Base-by-base conservation (phyloP, 2,329 filamentous ascomycete species). In the Penicillium digitatum region DNA sequence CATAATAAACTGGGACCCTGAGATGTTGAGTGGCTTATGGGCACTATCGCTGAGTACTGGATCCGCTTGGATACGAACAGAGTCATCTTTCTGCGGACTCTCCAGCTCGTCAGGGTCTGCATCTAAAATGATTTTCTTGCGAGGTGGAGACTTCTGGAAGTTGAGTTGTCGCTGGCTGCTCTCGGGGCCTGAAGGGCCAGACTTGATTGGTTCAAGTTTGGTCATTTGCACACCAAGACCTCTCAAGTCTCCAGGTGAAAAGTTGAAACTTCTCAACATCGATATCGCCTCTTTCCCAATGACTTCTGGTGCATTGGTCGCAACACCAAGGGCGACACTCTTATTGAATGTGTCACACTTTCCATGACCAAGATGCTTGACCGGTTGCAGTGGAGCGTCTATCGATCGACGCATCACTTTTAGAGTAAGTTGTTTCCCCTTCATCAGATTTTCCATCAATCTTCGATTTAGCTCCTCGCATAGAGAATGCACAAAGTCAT, bases 291-390 rank as follows among this genome's bases (percentile, higher is more conserved):
- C 92, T 67, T 88, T 91, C 0, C 85, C 85, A 37, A 97, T 81
- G 1, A 83, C 72, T 27, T 87, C 83, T 27, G 83, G 81, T 48
- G 85, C 82, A 68, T 95, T 88, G 0, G 93, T 97, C 4, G 92
- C 86, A 16, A 96, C 84, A 1, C 93, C 92, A 57, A 99, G 87
- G 1, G 85, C 71, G 9, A 87, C 73, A 64, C 90, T 95, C 72
- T 95, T 97, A 77, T 90, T 97, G 77, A 92, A 95, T 0, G 86
- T 89, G 68, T 99, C 94, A 67, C 94, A 99, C 73, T 91, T 93
- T 1, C 94, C 94, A 72, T 97, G 94, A 0, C 94, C 94, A 1
- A 99, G 80, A 73, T 96, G 91, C 68, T 99, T 99, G 0, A 87
- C 85, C 2, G 94, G 90, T 69, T 97, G 92, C 16, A 96, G 75